Evolutionary conservation across 2,329 filamentous ascomycete species (phyloP).

Genomic region (Teratosphaeriaceae sp.): DNA sequence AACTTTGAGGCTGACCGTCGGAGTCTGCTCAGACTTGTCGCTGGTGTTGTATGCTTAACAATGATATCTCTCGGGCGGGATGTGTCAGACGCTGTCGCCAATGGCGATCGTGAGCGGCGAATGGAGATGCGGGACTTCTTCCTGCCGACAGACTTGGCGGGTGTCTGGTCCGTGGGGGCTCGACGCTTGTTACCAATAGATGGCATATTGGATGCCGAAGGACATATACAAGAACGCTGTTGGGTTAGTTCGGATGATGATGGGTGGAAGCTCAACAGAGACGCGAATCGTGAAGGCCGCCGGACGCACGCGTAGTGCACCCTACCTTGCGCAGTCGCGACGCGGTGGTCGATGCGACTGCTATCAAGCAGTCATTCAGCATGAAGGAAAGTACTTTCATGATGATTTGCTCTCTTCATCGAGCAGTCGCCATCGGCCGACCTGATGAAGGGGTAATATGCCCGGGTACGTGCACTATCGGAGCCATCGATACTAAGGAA

Average conservation of each 20-base stretch:
- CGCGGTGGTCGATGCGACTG: too few relatives aligned
- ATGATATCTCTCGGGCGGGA: too few relatives aligned
- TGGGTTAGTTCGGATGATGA: background rate
- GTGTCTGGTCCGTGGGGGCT: slow-evolving; percentile 1
- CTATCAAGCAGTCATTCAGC: too few relatives aligned
- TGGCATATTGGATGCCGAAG: slow-evolving; percentile 15
- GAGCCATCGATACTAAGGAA: too few relatives aligned
- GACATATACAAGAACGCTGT: background rate
- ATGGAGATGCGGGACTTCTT: slow-evolving; percentile 7
- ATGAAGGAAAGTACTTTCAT: too few relatives aligned
- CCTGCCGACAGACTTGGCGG: slow-evolving; percentile 1
- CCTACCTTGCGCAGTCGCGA: too few relatives aligned
- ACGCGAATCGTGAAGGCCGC: too few relatives aligned
- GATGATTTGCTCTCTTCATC: too few relatives aligned
- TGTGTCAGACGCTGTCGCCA: background rate
- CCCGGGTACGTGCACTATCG: too few relatives aligned
- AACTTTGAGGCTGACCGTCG: slow-evolving; percentile 13
- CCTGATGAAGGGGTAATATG: too few relatives aligned
- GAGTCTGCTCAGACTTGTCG: slow-evolving; percentile 5
- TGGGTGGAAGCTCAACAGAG: background rate
- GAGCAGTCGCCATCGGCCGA: too few relatives aligned
- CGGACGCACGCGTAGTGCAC: too few relatives aligned
- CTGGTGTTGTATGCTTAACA: background rate
- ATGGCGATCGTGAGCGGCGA: background rate
- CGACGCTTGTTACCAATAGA: slow-evolving; percentile 8